phyloP scores from a whole-genome alignment of 2,329 filamentous ascomycete species.

The Cladosporium sp. region DNA sequence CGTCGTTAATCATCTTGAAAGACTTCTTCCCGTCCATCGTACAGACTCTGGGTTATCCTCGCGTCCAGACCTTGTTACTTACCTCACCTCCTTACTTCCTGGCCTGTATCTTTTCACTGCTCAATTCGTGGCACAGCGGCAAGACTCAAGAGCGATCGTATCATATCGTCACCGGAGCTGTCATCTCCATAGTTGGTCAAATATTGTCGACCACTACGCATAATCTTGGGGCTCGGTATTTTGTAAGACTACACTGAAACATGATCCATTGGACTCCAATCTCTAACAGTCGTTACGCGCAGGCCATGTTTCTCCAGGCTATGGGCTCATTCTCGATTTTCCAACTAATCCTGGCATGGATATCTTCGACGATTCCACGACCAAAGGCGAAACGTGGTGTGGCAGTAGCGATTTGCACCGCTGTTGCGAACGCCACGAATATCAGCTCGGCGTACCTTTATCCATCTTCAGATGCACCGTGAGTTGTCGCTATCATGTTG shows the following conservation, averaged over 20 bases:
- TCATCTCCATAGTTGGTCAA: neutral
- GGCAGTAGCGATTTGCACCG: conserved; percentile 53
- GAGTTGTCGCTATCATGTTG: no score
- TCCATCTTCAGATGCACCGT: conserved; percentile 4
- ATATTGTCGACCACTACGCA: neutral
- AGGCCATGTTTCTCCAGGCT: conserved; percentile 8
- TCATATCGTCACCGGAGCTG: conserved; percentile 26
- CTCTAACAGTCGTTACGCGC: neutral
- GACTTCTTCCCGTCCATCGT: conserved; percentile 27
- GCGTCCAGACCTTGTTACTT: conserved; percentile 32
- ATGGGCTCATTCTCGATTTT: conserved; percentile 8
- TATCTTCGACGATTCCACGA: conserved; percentile 46
- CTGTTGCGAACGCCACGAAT: conserved; percentile 48
- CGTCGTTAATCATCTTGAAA: neutral
- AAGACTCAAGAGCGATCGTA: conserved; percentile 37
- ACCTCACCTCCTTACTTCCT: conserved; percentile 33
- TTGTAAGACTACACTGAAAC: neutral
- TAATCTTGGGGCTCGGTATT: conserved; percentile 3
- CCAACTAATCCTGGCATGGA: conserved; percentile 52
- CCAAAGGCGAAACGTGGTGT: conserved; percentile 53
- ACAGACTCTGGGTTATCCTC: conserved; percentile 34
- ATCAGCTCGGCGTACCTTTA: conserved; percentile 52
- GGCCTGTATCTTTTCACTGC: conserved; percentile 30
- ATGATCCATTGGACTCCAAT: neutral
- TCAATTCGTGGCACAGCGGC: conserved; percentile 37